Conservation (phyloP, 768 basidiomycete genomes). For the Serendipita sp. region DNA sequence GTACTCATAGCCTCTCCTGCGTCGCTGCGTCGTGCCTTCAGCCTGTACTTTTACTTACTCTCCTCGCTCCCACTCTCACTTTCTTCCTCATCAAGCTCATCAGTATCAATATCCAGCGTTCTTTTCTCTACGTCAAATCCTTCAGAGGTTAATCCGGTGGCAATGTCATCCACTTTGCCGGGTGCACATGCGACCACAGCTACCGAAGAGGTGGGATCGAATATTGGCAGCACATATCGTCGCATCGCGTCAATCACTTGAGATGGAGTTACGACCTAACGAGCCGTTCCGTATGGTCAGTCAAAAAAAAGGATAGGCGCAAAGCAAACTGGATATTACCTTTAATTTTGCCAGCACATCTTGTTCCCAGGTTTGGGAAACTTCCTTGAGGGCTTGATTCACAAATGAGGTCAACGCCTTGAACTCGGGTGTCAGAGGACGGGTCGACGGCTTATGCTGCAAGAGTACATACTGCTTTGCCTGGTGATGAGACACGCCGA, state of each 20-base stretch:
- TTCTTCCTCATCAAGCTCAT: slow-evolving; percentile 17
- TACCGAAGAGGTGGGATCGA: slow-evolving; percentile 57
- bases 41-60: background rate
- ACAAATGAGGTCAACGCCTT: slow-evolving; percentile 71
- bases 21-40: background rate
- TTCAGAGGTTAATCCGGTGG: slow-evolving; percentile 38
- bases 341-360: slow-evolving; percentile 62
- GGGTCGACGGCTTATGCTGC: background rate
- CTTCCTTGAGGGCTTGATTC: slow-evolving; percentile 81
- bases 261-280: slow-evolving; percentile 52
- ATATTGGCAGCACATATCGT: slow-evolving; percentile 72
- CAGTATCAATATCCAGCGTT: slow-evolving; percentile 42
- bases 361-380: slow-evolving; percentile 56
- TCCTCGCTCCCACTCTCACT: slow-evolving; percentile 9
- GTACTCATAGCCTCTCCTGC: background rate
- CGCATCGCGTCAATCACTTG: slow-evolving; percentile 55
- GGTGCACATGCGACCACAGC: slow-evolving; percentile 74
- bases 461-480: slow-evolving; percentile 53
- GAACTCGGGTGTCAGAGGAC: background rate
- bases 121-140: slow-evolving; percentile 71
- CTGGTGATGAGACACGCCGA: slow-evolving; percentile 64
- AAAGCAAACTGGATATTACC: slow-evolving; percentile 12
- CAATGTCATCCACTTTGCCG: slow-evolving; percentile 58
- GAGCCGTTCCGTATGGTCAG: background rate
- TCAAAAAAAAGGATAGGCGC: background rate